phyloP scores from a whole-genome alignment of 805 yeast genomes.

The Kodamaea kakaduensis region DNA sequence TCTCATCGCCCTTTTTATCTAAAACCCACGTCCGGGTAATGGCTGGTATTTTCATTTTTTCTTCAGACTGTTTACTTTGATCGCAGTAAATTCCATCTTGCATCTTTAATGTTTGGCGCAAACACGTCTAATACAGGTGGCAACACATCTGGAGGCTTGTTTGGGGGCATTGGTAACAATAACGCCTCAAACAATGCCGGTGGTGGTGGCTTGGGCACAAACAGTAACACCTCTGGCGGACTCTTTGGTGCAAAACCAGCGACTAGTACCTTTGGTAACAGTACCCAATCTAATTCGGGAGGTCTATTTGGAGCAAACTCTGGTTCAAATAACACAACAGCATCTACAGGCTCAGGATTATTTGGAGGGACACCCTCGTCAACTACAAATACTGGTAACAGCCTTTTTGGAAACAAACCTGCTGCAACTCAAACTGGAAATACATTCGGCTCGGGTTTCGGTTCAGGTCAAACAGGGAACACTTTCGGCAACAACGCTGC shows the following conservation, averaged over 20 bases:
- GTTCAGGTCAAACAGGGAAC: no score
- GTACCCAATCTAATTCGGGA: not conserved
- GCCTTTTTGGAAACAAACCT: conserved; percentile 6
- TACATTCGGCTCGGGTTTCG: conserved; percentile 2
- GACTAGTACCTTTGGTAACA: conserved; percentile 1
- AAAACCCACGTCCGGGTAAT: conserved; percentile 13
- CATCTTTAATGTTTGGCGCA: conserved; percentile 9
- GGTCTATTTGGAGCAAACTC: conserved; percentile 5
- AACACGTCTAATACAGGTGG: conserved; percentile 6
- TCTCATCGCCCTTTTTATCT: conserved; percentile 7
- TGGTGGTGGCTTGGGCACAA: not conserved
- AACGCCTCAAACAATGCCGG: not conserved
- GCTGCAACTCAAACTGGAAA: not conserved
- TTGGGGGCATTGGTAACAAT: conserved; percentile 5
- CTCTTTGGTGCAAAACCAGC: conserved; percentile 3
- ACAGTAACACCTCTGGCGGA: conserved; percentile 3
- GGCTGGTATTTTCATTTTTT: conserved; percentile 1
- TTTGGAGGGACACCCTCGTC: conserved; percentile 1
- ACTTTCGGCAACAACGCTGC: not conserved
- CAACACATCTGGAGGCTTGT: conserved; percentile 4
- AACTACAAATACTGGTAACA: not conserved
- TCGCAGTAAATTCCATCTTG: not conserved
- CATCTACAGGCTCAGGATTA: conserved; percentile 2
- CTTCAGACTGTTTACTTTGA: conserved; percentile 8
- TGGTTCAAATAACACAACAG: not conserved